Percentiles rank a stretch among this genome's conserved stretches.
Conservation (phyloP, 306 rosid species). For the Dryas drummondii region DNA sequence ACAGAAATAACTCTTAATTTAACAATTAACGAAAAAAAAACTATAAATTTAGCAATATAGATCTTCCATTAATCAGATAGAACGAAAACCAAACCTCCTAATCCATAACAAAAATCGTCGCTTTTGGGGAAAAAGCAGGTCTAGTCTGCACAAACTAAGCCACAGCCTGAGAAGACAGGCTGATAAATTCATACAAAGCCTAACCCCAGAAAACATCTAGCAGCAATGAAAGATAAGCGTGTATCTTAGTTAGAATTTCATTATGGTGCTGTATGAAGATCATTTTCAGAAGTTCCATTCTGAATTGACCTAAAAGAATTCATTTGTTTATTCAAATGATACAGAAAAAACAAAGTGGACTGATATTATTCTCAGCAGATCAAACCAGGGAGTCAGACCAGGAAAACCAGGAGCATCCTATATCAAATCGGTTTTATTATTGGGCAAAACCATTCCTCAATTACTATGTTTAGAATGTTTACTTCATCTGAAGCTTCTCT, state of each 20-base stretch:
- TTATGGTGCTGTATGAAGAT: not conserved
- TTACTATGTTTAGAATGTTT: not conserved
- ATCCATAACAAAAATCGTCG: not conserved
- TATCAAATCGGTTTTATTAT: not conserved
- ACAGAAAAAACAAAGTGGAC: not conserved
- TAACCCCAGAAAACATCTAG: not conserved
- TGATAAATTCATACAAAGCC: not conserved
- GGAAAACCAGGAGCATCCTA: not conserved
- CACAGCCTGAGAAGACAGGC: not conserved
- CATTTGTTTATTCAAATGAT: not conserved
- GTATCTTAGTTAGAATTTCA: not conserved
- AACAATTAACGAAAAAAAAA: not conserved
- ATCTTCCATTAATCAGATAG: not conserved
- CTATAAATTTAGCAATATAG: not conserved
- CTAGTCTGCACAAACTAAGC: not conserved
- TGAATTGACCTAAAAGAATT: not conserved
- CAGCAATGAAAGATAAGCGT: not conserved
- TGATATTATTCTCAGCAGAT: not conserved
- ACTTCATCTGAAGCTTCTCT: not conserved
- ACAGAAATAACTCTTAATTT: not conserved
- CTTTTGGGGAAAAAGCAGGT: not conserved
- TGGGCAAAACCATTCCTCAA: not conserved
- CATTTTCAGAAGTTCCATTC: not conserved
- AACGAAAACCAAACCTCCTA: conserved; percentile 1
- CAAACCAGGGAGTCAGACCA: not conserved